Conservation (phyloP, 2,329 filamentous ascomycete genomes). For the Macroventuria anomochaeta region DNA sequence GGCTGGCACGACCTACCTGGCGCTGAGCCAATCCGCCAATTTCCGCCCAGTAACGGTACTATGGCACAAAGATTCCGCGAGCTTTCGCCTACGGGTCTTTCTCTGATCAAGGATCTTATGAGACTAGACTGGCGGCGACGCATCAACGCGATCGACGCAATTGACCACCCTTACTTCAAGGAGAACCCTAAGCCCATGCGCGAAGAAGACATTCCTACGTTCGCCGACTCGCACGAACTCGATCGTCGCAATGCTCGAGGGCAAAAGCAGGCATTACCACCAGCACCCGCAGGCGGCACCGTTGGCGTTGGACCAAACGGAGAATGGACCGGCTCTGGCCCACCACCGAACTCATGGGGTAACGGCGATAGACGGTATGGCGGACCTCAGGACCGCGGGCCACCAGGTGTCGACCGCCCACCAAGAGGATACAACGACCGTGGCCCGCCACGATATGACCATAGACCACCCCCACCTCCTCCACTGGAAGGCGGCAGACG, state of each 20-base stretch:
- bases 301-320: conserved; percentile 74
- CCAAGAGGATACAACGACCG: conserved; percentile 39
- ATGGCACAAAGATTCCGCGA: conserved; percentile 77
- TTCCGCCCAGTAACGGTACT: conserved; percentile 66
- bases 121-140: conserved; percentile 87
- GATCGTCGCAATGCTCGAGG: conserved; percentile 90
- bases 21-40: conserved; percentile 74
- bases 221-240: conserved; percentile 96
- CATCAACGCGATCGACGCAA: conserved; percentile 91
- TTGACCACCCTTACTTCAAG: conserved; percentile 91
- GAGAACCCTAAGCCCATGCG: conserved; percentile 77
- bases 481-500: conserved; percentile 44
- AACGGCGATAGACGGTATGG: conserved; percentile 46
- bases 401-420: conserved; percentile 47
- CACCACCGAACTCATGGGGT: conserved; percentile 42
- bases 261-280: conserved; percentile 81
- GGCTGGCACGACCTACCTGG: conserved; percentile 85
- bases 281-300: conserved; percentile 88
- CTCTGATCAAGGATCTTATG: conserved; percentile 80
- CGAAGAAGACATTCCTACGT: conserved; percentile 86
- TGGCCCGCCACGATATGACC: conserved; percentile 38
- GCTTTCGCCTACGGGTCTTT: conserved; percentile 74
- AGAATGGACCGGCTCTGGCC: conserved; percentile 61
- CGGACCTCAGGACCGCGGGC: conserved; percentile 48
- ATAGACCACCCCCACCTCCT: conserved; percentile 37